Evolutionary conservation across 179 eudicot genomes (phyloP).

Genomic region (Silene noctiflora): DNA sequence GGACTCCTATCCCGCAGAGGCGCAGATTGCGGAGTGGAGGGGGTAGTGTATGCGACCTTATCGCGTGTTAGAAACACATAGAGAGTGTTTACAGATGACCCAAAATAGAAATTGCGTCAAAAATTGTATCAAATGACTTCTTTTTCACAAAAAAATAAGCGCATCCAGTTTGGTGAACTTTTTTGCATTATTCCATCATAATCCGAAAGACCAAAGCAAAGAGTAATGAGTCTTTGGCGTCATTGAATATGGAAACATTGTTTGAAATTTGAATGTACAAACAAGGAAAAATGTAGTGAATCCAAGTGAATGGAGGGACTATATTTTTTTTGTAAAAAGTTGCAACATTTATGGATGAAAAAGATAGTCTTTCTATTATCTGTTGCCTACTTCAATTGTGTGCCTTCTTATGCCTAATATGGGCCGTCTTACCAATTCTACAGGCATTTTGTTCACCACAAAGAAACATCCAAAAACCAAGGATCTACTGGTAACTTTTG

Average conservation of each 20-base stretch:
- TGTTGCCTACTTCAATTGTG: neutral
- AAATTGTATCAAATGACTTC: neutral
- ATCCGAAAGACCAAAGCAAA: neutral
- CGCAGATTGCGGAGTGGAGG: too few relatives aligned
- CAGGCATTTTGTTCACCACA: constrained; percentile 81
- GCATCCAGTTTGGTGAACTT: neutral
- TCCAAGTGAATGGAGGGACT: too few relatives aligned
- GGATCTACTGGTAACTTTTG: constrained; percentile 65
- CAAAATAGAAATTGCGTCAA: neutral
- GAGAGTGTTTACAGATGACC: neutral
- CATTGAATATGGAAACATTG: neutral
- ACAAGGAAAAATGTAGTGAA: neutral
- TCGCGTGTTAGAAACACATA: neutral
- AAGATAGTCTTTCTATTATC: neutral
- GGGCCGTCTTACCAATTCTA: constrained; percentile 13
- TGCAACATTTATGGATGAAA: neutral
- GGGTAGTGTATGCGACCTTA: neutral
- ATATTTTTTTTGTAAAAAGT: too few relatives aligned
- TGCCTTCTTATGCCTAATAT: constrained; percentile 15
- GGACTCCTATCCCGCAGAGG: too few relatives aligned
- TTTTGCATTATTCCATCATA: neutral
- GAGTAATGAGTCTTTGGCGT: neutral
- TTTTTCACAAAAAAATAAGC: neutral
- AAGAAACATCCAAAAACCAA: constrained; percentile 94
- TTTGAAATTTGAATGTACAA: neutral